Base-by-base conservation (phyloP, 371 early-diverging fungal genomes). In the Mortierella sp. region DNA sequence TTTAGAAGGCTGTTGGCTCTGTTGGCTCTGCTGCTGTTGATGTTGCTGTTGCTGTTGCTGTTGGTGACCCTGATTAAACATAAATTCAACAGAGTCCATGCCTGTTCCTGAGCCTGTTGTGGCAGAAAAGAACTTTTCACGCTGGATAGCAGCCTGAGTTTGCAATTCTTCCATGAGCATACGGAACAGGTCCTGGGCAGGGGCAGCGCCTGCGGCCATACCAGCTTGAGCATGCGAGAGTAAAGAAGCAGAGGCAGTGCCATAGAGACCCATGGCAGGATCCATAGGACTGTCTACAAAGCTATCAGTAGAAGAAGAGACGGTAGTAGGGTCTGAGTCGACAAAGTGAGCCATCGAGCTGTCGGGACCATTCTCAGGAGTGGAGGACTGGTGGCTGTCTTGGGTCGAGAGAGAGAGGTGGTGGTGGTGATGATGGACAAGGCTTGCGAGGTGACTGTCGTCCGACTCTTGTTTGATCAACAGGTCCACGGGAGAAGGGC, bases 111-210 rank as follows among this genome's bases (percentile, higher is more conserved):
- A 66, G 21, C 67, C 70, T 26, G 64, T 63, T 4, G 75, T 75
- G 0, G 62, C 66, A 0, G 75, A 29, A 59, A 62, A 75, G 70
- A 66, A 75, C 57, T 69, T 69, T 66, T 75, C 75, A 19, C 75
- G 70, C 48, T 75, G 75, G 51, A 66, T 66, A 15, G 70, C 57
- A 4, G 70, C 73, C 37, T 72, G 73, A 1, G 66, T 60, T 46
- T 75, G 68, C 18, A 71, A 26, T 46, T 75, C 76, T 29, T 75
- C 76, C 64, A 75, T 71, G 47, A 71, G 55, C 48, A 67, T 64
- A 4, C 71, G 63, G 55, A 71, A 75, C 44, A 71, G 48, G 25
- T 71, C 76, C 68, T 70, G 76, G 44, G 67, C 64, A n/a, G 69
- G 65, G 37, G 37, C 37, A 9, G 3, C 9, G 37, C 37, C 37